Evolutionary conservation across 2,329 filamentous ascomycete species (phyloP), one percentile per base, ranked within the genome.

Genomic region (Penicillium sp.): DNA sequence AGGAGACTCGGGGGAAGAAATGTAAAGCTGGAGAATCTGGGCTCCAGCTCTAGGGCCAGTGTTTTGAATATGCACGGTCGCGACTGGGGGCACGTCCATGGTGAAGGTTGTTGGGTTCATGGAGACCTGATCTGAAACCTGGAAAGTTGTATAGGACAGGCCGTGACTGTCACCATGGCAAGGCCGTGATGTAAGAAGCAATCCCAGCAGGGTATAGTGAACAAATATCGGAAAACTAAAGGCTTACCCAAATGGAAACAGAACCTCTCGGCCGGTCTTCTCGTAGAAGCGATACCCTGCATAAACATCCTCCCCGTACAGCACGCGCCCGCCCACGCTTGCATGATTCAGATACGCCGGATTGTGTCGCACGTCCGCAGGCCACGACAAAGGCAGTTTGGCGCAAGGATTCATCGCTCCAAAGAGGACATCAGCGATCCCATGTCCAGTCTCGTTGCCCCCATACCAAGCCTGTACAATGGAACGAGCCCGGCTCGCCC

Each of bases 261-360:
- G 75, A 1, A 83, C 78, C 3, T 76, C 73, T 12, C 80, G 75
- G 39, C 81, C 75, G 7, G 78, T 76, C 57, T 79, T 82, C 62
- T 91, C 86, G 64, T 88, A 91, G 70, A 83, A 88, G 25, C 86
- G 77, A 69, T 91, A 91, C 4, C 87, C 87, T 33, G 90, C 75
- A 66, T 88, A 90, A 18, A 91, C 73, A 50, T 87, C 86, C 66
- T 91, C 87, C 34, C 84, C 85, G 59, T 90, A 91, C 1, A 88
- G 69, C 0, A 84, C 81, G 49, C 84, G 76, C 28, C 85, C 80
- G 33, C 82, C 80, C 60, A 90, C 85, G n/a, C 77, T 76, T 25
- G 75, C 70, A 61, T 81, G 90, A 70, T 88, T 90, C 59, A 88
- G 75, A 68, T 83, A 89, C 0, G 84, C 79, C 1, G 87, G 86